Conservation (phyloP, 1,284 basidiomycete genomes). For the Golubevia sp. region DNA sequence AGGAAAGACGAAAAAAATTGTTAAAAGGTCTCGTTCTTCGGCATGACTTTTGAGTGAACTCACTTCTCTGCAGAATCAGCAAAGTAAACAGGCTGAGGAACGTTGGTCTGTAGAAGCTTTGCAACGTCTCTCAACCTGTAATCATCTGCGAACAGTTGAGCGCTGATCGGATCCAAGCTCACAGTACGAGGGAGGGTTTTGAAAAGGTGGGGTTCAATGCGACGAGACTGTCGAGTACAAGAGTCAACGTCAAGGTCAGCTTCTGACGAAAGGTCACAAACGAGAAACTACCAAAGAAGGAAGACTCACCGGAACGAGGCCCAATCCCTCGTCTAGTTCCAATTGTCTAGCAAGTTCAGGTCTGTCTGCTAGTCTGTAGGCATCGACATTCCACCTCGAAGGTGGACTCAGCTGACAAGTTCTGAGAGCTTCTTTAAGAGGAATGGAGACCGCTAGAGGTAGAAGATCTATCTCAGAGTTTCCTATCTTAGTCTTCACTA, state of each 20-base stretch:
- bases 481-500: too few species aligned
- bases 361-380: neutral
- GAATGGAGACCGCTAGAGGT: neutral
- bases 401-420: neutral
- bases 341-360: neutral
- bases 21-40: neutral
- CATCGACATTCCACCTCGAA: neutral
- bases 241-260: neutral
- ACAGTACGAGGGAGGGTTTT: constrained; percentile 22
- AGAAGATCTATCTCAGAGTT: neutral
- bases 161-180: constrained; percentile 40
- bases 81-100: constrained; percentile 26
- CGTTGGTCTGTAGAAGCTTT: constrained; percentile 43
- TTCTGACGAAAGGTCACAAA: neutral
- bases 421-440: neutral
- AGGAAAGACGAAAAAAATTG: neutral
- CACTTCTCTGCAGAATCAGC: constrained; percentile 26
- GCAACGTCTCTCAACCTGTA: constrained; percentile 49
- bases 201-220: constrained; percentile 1
- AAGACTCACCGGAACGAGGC: neutral
- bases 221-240: neutral
- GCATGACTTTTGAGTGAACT: constrained; percentile 3
- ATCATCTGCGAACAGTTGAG: constrained; percentile 42
- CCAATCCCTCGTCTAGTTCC: neutral
- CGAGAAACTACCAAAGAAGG: neutral